Evolutionary conservation across 1,284 basidiomycete species (phyloP).

Genomic region (Ustilago curta): DNA sequence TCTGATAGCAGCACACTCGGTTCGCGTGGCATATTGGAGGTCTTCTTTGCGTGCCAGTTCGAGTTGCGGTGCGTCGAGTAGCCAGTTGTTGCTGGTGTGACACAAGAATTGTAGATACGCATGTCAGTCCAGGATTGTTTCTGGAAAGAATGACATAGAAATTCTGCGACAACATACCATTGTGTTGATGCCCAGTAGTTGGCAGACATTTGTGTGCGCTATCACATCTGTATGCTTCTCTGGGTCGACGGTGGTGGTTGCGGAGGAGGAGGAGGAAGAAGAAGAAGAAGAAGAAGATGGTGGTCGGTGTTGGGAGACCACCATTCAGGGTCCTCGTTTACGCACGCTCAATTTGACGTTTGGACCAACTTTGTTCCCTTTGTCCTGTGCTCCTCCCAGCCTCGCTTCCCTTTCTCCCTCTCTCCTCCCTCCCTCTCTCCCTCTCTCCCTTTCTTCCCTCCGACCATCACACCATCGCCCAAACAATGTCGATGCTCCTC

Average conservation of each 20-base stretch:
- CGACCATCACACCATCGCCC: background rate
- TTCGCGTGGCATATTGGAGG: constrained; percentile 48
- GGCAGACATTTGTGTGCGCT: constrained; percentile 50
- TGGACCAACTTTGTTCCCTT: constrained; percentile 11
- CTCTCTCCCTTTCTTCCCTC: background rate
- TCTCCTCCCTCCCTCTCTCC: background rate
- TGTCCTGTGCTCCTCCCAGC: constrained; percentile 15
- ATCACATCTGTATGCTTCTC: background rate
- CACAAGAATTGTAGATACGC: background rate
- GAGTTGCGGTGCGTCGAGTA: constrained; percentile 58
- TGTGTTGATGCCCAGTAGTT: constrained; percentile 66
- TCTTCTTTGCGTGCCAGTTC: constrained; percentile 60
- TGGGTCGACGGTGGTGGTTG: background rate
- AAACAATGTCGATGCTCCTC: constrained; percentile 33
- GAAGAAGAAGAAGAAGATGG: constrained; percentile 8
- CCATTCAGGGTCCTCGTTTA: constrained; percentile 20
- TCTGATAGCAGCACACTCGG: constrained; percentile 58
- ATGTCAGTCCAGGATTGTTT: background rate
- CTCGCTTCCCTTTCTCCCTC: no score
- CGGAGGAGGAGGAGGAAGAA: no score
- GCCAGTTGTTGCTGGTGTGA: constrained; percentile 63
- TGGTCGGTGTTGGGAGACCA: background rate
- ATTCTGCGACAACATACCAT: constrained; percentile 41
- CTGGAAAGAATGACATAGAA: background rate
- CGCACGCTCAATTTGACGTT: background rate